A percentile compares a stretch with the other conserved stretches of the same genome.
These are phyloP conservation scores for Protomyces lactucae-debilis DNA, from an alignment of 1,139 yeast species.

Conservation along the genomic window DNA sequence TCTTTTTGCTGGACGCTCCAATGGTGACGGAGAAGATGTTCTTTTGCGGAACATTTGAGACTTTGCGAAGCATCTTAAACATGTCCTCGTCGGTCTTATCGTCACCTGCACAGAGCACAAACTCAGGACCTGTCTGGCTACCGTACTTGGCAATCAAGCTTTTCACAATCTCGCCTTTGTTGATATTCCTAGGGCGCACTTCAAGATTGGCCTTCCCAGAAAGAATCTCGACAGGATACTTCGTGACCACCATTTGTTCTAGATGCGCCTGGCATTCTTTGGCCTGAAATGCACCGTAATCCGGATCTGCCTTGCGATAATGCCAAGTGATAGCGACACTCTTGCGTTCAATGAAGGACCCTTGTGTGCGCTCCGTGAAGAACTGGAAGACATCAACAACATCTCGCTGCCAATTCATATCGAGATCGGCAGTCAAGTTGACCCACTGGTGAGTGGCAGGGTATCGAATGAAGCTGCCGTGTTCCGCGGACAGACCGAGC, in stretches of 20 bases:
- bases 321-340: slow-evolving; percentile 98
- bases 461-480: slow-evolving; percentile 88
- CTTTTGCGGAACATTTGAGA: slow-evolving; percentile 45
- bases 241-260: slow-evolving; percentile 53
- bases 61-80: slow-evolving; percentile 68
- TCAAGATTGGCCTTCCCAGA: slow-evolving; percentile 94
- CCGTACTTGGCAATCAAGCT: slow-evolving; percentile 50
- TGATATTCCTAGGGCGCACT: slow-evolving; percentile 87
- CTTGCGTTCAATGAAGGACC: slow-evolving; percentile 78
- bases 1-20: slow-evolving; percentile 87
- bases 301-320: slow-evolving; percentile 91
- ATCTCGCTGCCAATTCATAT: slow-evolving; percentile 88
- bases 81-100: slow-evolving; percentile 94
- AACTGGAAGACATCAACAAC: slow-evolving; percentile 68
- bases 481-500: slow-evolving; percentile 90
- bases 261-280: slow-evolving; percentile 63
- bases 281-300: slow-evolving; percentile 82
- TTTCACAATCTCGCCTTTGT: slow-evolving; percentile 94
- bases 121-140: slow-evolving; percentile 64
- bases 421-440: slow-evolving; percentile 73
- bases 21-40: slow-evolving; percentile 79
- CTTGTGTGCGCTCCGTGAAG: slow-evolving; percentile 86
- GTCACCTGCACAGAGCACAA: slow-evolving; percentile 86
- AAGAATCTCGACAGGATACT: slow-evolving; percentile 93
- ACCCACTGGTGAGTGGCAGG: slow-evolving; percentile 64